Evolutionary conservation across 2,329 filamentous ascomycete genomes (phyloP), one percentile per base, ranked within the genome.

Genomic region (Epichloe coenophiala): DNA sequence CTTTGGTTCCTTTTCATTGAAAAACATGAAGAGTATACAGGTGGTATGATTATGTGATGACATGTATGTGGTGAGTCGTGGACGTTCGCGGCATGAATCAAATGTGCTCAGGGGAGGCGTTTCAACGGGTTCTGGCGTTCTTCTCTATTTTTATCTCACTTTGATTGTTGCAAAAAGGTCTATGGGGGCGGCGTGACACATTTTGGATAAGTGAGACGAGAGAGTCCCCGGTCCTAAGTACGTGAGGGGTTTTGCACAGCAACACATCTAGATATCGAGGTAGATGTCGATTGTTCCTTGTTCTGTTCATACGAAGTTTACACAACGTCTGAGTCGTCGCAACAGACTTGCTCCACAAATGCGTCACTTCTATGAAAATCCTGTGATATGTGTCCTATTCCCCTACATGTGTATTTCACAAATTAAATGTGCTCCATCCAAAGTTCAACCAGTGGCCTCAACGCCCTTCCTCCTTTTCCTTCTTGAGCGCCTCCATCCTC

Each of bases 401-500:
- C 3, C 4, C 27, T 31, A 8, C 8, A 31, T 31, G 27, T 11
- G 27, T 31, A 31, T 11, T 31, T 31, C 27, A 31, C 3, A 31
- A 4, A 9, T 4, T 31, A 9, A 9, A 11, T 31, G 27, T 31
- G 27, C 27, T 31, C 3, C 27, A 31, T 11, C 27, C 4, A 31
- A 31, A 1, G 27, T 11, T 31, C 27, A 31, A 11, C 8, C 4
- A 9, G 3, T 11, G 3, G 8, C 8, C 8, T 31, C 27, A 31
- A 11, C 17, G 15, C 11, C 13, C 31, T 35, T 42, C 23, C 47
- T n/a, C 53, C 3, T 52, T 54, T 43, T 54, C 56, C 39, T 54
- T 54, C 55, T 53, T 36, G 47, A 88, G 63, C 33, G 68, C 72
- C 46, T 75, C 78, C 56, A 84, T 61, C 13, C 85, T 69, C 59